These are phyloP conservation scores for Botrytis sinoallii DNA, from an alignment of 2,329 filamentous ascomycete genomes.

Conservation along the genomic window DNA sequence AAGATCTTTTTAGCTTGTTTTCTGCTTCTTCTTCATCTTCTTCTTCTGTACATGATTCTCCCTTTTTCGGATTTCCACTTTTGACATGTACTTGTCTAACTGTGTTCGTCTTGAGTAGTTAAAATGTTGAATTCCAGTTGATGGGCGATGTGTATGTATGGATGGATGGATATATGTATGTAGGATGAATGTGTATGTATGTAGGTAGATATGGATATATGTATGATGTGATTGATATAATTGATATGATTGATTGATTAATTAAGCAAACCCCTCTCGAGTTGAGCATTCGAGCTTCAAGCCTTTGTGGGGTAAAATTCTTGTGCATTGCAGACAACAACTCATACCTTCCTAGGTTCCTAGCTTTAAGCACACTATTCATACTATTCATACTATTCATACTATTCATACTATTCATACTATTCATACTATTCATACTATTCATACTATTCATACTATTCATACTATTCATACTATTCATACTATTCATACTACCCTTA, in stretches of 20 bases:
- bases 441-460: neutral
- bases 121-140: slow-evolving; percentile 22
- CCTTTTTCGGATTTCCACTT: neutral
- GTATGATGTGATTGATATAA: neutral
- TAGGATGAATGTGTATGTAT: too few relatives aligned
- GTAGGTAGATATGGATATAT: neutral
- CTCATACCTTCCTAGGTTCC: neutral
- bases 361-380: neutral
- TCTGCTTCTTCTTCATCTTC: neutral
- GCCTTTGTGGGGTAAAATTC: slow-evolving; percentile 4
- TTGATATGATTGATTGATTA: neutral
- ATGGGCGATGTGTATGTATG: neutral
- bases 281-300: neutral
- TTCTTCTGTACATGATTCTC: neutral
- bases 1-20: neutral
- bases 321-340: neutral
- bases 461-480: neutral
- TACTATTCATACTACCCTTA: too few relatives aligned
- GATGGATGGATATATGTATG: neutral
- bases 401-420: neutral
- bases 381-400: neutral
- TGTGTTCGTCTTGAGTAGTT: neutral
- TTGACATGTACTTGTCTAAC: neutral
- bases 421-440: neutral
- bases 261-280: neutral